Evolutionary conservation across 2,329 filamentous ascomycete genomes (phyloP).

Genomic region (Colletotrichum sp.): DNA sequence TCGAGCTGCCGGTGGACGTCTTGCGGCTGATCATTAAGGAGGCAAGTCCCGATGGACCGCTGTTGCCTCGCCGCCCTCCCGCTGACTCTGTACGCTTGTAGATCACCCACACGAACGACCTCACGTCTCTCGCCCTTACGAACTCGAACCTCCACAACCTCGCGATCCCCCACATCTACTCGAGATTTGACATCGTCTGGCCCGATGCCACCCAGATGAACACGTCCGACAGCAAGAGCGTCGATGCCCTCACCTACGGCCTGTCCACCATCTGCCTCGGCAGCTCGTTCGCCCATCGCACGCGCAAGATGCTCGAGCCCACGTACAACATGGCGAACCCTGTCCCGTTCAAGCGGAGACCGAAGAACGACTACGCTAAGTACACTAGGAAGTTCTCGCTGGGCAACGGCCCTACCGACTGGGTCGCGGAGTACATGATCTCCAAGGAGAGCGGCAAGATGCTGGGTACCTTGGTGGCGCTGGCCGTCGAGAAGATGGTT

Average conservation of each 20-base stretch:
- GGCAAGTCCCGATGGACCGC: slow-evolving; percentile 45
- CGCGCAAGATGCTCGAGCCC: slow-evolving; percentile 35
- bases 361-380: slow-evolving; percentile 72
- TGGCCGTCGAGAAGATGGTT: slow-evolving; percentile 81
- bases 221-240: slow-evolving; percentile 70
- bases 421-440: slow-evolving; percentile 83
- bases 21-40: slow-evolving; percentile 81
- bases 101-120: slow-evolving; percentile 82
- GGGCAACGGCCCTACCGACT: slow-evolving; percentile 79
- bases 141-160: slow-evolving; percentile 79
- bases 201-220: slow-evolving; percentile 68
- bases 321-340: slow-evolving; percentile 9
- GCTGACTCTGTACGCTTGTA: slow-evolving; percentile 34
- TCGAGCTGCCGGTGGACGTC: slow-evolving; percentile 80
- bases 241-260: slow-evolving; percentile 84
- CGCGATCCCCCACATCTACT: slow-evolving; percentile 80
- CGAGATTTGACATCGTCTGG: slow-evolving; percentile 88
- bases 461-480: slow-evolving; percentile 81
- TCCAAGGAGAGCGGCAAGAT: slow-evolving; percentile 86
- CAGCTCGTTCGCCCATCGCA: slow-evolving; percentile 45
- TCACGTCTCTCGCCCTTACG: slow-evolving; percentile 77
- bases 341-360: slow-evolving; percentile 14
- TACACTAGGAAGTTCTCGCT: slow-evolving; percentile 84
- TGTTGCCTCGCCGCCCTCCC: neutral
- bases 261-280: slow-evolving; percentile 80